Conservation (phyloP, 352 stramenopile genomes). For the Globisporangium megalacanthum region DNA sequence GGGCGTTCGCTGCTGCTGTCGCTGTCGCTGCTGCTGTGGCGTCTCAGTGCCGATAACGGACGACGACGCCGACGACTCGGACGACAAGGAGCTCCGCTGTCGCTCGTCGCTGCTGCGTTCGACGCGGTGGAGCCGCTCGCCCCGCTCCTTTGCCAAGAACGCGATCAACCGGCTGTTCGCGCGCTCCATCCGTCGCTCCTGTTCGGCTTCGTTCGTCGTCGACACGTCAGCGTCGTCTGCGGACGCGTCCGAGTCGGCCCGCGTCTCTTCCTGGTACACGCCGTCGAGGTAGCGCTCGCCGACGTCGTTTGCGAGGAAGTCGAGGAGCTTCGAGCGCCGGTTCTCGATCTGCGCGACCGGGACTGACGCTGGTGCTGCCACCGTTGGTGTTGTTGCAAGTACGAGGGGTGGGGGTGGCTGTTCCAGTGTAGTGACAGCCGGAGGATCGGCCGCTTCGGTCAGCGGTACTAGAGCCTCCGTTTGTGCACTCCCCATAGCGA, state of each 20-base stretch:
- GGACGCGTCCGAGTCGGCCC: conserved; percentile 23
- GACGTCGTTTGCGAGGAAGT: conserved; percentile 73
- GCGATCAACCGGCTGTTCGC: conserved; percentile 53
- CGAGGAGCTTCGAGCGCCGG: conserved; percentile 56
- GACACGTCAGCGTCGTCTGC: conserved; percentile 5
- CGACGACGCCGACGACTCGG: conserved; percentile 18
- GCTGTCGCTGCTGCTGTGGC: not conserved
- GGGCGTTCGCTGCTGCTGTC: conserved; percentile 6
- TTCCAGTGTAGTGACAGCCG: not conserved
- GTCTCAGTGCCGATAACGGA: conserved; percentile 1
- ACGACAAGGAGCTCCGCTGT: conserved; percentile 21
- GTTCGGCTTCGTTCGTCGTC: conserved; percentile 1
- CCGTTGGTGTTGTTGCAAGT: not conserved
- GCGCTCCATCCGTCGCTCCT: conserved; percentile 17
- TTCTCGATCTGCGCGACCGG: conserved; percentile 19
- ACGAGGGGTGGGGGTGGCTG: not conserved
- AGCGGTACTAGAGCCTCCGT: not conserved
- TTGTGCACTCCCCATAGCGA: not conserved
- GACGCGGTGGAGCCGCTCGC: conserved; percentile 35
- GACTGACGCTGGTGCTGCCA: not conserved
- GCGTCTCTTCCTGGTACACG: conserved; percentile 64
- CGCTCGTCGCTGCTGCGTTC: conserved; percentile 15
- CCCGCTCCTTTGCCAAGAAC: conserved; percentile 50
- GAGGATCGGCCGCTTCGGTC: not conserved
- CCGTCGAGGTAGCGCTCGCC: conserved; percentile 60